phyloP scores from a whole-genome alignment of 2,329 filamentous ascomycete species.

The Peltaster fructicola region DNA sequence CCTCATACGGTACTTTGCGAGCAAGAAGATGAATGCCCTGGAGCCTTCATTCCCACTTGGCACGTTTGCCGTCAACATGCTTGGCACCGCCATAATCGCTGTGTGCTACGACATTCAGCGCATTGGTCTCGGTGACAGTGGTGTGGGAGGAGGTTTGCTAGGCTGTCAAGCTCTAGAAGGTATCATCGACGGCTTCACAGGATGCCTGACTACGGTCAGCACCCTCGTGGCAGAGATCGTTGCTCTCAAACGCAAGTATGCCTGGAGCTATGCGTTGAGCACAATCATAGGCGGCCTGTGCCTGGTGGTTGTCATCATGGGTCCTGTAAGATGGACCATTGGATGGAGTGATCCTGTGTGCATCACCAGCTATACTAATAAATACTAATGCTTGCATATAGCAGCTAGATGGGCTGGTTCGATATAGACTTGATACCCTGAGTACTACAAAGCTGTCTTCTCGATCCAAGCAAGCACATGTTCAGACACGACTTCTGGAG shows the following conservation, averaged over 20 bases:
- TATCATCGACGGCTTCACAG: slow-evolving; percentile 31
- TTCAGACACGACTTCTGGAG: slow-evolving; percentile 19
- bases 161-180: slow-evolving; percentile 31
- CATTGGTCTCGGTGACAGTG: slow-evolving; percentile 23
- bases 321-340: slow-evolving; percentile 51
- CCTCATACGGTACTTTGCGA: slow-evolving; percentile 55
- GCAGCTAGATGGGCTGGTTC: background rate
- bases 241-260: slow-evolving; percentile 27
- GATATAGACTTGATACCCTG: background rate
- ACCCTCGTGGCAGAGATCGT: slow-evolving; percentile 31
- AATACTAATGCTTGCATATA: slow-evolving; percentile 3
- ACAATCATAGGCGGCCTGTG: slow-evolving; percentile 44
- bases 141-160: slow-evolving; percentile 21
- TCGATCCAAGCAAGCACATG: slow-evolving; percentile 13
- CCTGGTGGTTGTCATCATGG: slow-evolving; percentile 53
- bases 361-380: slow-evolving; percentile 16
- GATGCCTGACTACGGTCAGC: slow-evolving; percentile 29
- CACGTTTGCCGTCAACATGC: slow-evolving; percentile 66
- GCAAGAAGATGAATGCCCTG: slow-evolving; percentile 51
- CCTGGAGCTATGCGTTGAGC: slow-evolving; percentile 49
- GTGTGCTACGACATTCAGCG: slow-evolving; percentile 69
- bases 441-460: slow-evolving; percentile 2
- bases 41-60: slow-evolving; percentile 59
- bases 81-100: slow-evolving; percentile 57
- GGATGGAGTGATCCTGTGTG: slow-evolving; percentile 23